Base-by-base conservation (phyloP, 176 grass and related monocot genomes). In the Carex parvula region DNA sequence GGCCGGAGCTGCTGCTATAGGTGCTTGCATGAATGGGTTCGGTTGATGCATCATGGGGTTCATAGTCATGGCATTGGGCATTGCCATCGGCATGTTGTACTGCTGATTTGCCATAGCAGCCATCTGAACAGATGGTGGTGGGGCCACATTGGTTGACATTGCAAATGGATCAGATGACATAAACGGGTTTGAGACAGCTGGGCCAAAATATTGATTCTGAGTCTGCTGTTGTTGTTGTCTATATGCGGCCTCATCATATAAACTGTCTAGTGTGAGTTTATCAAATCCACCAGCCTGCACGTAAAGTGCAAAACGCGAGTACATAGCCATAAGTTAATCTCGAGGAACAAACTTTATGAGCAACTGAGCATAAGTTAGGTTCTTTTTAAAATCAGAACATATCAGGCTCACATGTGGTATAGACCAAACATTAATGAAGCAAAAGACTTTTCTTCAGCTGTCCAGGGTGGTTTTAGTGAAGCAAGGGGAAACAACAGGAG, bases 41-140 rank as follows among this genome's bases (percentile, higher is more conserved):
- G 91, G 91, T 16, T 93, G 96, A 84, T 98, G 94, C 29, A 88
- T 66, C 17, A 82, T 65, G 20, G 80, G 74, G 16, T 33, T 67
- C 58, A 85, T 84, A 1, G 87, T 76, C 44, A 88, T 80, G 6
- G 82, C 60, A 63, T 88, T 87, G 13, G 84, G 64, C 60, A 83
- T 76, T 82, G 79, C 70, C 62, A 71, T 84, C 14, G 83, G 75
- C 22, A 92, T 86, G 55, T 92, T 90, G 76, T 92, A 91, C 52
- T 84, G 92, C 81, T 95, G 92, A 65, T 92, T 93, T 79, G 92
- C 89, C 89, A 99, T 92, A 60, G 91, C 73, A 48, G 91, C 89
- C 93, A 93, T 99, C 87, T 99, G 96, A 89, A 99, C 97, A 3
- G 91, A 90, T 13, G 93, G 91, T 0, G 89, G 91, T 5, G 91